Conservation (phyloP, 1,284 basidiomycete genomes). For the Fomitopsis palustris region DNA sequence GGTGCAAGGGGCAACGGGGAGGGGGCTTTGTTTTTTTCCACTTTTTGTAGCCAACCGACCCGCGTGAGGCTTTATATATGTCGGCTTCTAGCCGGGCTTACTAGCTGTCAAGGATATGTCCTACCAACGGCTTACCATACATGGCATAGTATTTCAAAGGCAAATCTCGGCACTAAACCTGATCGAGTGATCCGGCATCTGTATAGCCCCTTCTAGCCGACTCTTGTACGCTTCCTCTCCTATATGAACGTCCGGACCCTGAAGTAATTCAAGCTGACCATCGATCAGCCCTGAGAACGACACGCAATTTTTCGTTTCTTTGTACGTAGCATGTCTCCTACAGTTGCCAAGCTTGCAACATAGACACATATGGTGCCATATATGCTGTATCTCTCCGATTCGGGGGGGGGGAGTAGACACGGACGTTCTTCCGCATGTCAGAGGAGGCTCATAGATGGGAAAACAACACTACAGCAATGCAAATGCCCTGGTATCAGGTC, state of each 20-base stretch:
- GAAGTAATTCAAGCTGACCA: background rate
- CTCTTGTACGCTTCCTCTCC: background rate
- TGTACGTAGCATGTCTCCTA: too few species aligned
- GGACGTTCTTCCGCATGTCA: too few species aligned
- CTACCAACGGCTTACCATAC: background rate
- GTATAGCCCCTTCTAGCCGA: background rate
- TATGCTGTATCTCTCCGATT: too few species aligned
- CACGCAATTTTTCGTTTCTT: background rate
- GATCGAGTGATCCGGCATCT: background rate
- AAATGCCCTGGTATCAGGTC: too few species aligned
- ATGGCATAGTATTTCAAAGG: background rate
- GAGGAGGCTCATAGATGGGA: too few species aligned
- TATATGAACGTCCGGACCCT: background rate
- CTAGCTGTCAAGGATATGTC: background rate
- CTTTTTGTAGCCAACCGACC: background rate
- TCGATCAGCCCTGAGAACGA: background rate
- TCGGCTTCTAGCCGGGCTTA: background rate
- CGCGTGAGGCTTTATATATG: background rate
- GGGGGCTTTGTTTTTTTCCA: background rate
- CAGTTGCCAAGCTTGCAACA: too few species aligned
- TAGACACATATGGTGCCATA: too few species aligned
- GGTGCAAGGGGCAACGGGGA: background rate
- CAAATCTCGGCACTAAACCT: background rate
- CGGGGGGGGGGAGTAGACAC: too few species aligned
- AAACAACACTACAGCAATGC: too few species aligned